Conservation (phyloP, 768 basidiomycete species). For the Termitomyces eurrhizus region DNA sequence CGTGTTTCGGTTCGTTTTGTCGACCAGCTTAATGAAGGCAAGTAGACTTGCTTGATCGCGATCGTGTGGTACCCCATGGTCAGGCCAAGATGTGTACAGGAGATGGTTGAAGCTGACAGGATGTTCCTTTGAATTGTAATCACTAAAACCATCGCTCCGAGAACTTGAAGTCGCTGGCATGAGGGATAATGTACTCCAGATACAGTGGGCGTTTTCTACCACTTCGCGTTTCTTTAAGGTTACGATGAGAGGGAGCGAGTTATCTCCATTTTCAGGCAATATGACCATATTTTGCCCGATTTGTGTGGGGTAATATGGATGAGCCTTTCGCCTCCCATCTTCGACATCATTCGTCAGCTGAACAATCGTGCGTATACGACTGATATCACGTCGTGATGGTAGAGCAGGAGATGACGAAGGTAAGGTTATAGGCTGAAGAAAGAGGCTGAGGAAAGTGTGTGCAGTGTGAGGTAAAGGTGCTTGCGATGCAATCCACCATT, state of each 20-base stretch:
- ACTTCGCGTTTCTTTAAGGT: slow-evolving; percentile 45
- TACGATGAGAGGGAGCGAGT: slow-evolving; percentile 47
- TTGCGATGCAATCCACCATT: slow-evolving; percentile 85
- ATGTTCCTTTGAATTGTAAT: slow-evolving; percentile 20
- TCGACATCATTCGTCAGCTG: slow-evolving; percentile 80
- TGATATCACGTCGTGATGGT: slow-evolving; percentile 18
- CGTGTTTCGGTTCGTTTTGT: slow-evolving; percentile 51
- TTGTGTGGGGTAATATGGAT: slow-evolving; percentile 66
- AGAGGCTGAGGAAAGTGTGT: slow-evolving; percentile 72
- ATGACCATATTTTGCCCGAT: slow-evolving; percentile 51
- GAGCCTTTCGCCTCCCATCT: slow-evolving; percentile 65
- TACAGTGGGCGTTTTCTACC: slow-evolving; percentile 56
- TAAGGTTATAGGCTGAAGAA: slow-evolving; percentile 43
- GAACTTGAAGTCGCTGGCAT: slow-evolving; percentile 26
- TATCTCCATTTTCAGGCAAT: slow-evolving; percentile 39
- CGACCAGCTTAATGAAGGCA: slow-evolving; percentile 61
- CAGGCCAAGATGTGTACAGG: slow-evolving; percentile 78
- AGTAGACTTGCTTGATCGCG: slow-evolving; percentile 59
- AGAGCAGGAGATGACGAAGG: slow-evolving; percentile 25
- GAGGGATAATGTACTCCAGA: slow-evolving; percentile 59
- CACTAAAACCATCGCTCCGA: background rate
- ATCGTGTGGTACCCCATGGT: slow-evolving; percentile 72
- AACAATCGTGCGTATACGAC: slow-evolving; percentile 68
- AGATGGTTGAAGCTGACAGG: slow-evolving; percentile 63
- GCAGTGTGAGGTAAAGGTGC: slow-evolving; percentile 69